Evolutionary conservation across 306 rosid genomes (phyloP), one percentile per base, ranked within the genome.

Genomic region (Mimosa pudica): DNA sequence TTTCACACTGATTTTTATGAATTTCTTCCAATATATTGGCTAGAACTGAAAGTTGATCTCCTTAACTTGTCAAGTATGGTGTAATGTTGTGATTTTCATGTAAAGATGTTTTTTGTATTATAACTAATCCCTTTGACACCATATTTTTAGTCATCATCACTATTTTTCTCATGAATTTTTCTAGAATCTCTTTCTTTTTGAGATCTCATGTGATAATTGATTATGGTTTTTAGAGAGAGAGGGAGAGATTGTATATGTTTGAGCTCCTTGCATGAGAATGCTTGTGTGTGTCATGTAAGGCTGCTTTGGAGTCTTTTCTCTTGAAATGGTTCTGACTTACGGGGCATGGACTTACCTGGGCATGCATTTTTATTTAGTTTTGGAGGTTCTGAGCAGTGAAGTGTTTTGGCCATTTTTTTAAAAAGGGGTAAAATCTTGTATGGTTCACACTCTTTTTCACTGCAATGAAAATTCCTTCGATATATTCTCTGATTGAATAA

Each of bases 361-460:
- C 57, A 46, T 71, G 60, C 58, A 71, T 71, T 14, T 71, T 7
- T 71, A n/a, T 68, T 68, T 8, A 18, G 17, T n/a, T n/a, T 44
- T 16, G 8, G 52, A 68, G n/a, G 35, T 42, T 38, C 6, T 44
- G 54, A 44, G 35, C 20, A n/a, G 17, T 18, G 10, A 44, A 44
- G 35, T 68, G 10, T 14, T 65, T 16, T 5, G 52, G 36, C 17
- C 35, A 30, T 46, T 35, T 12, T 46, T 65, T 6, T 63, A 33
- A 13, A 24, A 7, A 11, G 63, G 14, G 7, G 13, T 2, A 10
- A 18, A 42, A 46, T 70, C 58, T 20, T 47, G 8, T 47, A 11
- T 70, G 60, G 20, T 11, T 11, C 42, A 1, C 11, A 47, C 58
- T 46, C 8, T 60, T 46, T 24, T 14, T 32, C 6, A 5, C 41